phyloP scores from a whole-genome alignment of 2,329 filamentous ascomycete species.

The Drechslera avenae region DNA sequence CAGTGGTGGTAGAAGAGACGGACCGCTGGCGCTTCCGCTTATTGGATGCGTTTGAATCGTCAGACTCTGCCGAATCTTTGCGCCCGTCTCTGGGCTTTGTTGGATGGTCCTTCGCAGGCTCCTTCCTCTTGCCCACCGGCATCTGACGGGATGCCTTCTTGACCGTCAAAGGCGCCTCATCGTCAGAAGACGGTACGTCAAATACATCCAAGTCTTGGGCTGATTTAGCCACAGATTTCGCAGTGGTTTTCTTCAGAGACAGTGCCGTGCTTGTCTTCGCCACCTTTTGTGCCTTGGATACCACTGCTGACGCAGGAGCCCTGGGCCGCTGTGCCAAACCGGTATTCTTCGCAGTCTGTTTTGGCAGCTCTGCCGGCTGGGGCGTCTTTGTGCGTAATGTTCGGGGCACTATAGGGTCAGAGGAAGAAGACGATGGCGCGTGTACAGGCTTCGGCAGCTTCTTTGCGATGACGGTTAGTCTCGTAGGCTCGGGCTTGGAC shows the following conservation, averaged over 20 bases:
- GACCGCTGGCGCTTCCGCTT: slow-evolving; percentile 41
- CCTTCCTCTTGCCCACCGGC: slow-evolving; percentile 16
- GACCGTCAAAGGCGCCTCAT: slow-evolving; percentile 25
- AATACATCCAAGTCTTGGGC: slow-evolving; percentile 24
- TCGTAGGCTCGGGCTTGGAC: slow-evolving; percentile 18
- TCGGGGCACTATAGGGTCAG: slow-evolving; percentile 1
- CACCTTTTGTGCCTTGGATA: slow-evolving; percentile 13
- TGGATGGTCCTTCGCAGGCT: background rate
- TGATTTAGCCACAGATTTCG: slow-evolving; percentile 6
- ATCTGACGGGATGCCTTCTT: slow-evolving; percentile 23
- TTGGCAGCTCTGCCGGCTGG: slow-evolving; percentile 11
- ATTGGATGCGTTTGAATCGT: slow-evolving; percentile 36
- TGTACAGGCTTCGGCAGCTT: slow-evolving; percentile 8
- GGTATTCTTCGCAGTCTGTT: slow-evolving; percentile 1
- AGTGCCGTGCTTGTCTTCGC: slow-evolving; percentile 1
- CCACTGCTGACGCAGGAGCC: slow-evolving; percentile 11
- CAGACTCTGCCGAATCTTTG: slow-evolving; percentile 26
- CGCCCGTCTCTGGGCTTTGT: slow-evolving; percentile 7
- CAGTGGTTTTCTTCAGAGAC: slow-evolving; percentile 11
- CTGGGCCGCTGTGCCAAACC: slow-evolving; percentile 17
- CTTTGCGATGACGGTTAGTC: slow-evolving; percentile 9
- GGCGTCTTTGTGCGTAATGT: slow-evolving; percentile 17
- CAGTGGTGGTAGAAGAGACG: slow-evolving; percentile 17
- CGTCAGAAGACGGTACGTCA: slow-evolving; percentile 36
- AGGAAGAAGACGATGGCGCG: slow-evolving; percentile 2